Evolutionary conservation across 1,284 basidiomycete species (phyloP).

Genomic region (Hypsizygus ulmarius): DNA sequence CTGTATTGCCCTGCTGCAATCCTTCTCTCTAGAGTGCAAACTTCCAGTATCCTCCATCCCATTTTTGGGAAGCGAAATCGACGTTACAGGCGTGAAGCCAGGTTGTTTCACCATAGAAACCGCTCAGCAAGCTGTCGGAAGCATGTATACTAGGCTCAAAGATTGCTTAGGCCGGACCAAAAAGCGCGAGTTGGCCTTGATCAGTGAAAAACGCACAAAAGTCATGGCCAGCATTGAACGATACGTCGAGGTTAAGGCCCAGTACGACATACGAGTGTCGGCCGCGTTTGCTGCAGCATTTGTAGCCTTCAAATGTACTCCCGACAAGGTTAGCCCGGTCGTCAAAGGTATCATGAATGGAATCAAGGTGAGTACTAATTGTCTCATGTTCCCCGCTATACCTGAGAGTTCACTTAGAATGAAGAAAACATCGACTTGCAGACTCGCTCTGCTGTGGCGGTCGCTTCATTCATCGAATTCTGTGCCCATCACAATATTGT

Average conservation of each 20-base stretch:
- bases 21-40: slow-evolving; percentile 86
- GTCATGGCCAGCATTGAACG: slow-evolving; percentile 78
- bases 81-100: slow-evolving; percentile 63
- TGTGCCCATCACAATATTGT: slow-evolving; percentile 68
- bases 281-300: slow-evolving; percentile 91
- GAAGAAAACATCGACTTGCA: slow-evolving; percentile 92
- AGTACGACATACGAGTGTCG: slow-evolving; percentile 85
- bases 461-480: slow-evolving; percentile 87
- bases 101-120: slow-evolving; percentile 81
- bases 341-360: slow-evolving; percentile 98
- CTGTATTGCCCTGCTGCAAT: slow-evolving; percentile 75
- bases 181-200: slow-evolving; percentile 73
- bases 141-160: slow-evolving; percentile 76
- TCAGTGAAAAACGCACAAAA: slow-evolving; percentile 78
- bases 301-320: slow-evolving; percentile 80
- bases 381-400: background rate
- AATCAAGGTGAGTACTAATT: slow-evolving; percentile 69
- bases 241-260: slow-evolving; percentile 81
- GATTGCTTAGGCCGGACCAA: slow-evolving; percentile 69
- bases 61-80: slow-evolving; percentile 73
- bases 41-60: slow-evolving; percentile 81
- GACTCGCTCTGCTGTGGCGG: slow-evolving; percentile 82
- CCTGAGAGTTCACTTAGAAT: slow-evolving; percentile 48
- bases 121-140: slow-evolving; percentile 71
- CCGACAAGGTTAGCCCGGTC: slow-evolving; percentile 93